Evolutionary conservation across 306 rosid genomes (phyloP).

Genomic region (Canavalia ensiformis): DNA sequence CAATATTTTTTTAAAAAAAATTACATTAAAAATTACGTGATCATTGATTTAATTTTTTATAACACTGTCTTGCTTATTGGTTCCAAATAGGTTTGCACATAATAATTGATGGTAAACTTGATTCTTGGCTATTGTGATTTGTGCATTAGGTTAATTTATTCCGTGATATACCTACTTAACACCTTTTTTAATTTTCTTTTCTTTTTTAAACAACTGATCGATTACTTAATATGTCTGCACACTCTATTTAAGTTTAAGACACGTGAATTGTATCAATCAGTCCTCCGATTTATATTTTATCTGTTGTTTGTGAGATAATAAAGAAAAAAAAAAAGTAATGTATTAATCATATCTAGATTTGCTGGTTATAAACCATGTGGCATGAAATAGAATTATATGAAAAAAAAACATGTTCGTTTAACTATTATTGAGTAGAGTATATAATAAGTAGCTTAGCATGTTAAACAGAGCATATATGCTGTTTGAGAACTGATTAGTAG

Average conservation of each 20-base stretch:
- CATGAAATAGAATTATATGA: constrained; percentile 20
- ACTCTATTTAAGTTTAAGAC: not conserved
- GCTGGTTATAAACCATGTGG: constrained; percentile 38
- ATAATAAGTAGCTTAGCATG: constrained; percentile 4
- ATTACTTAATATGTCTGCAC: not conserved
- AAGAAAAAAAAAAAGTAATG: not conserved
- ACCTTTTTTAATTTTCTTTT: not conserved
- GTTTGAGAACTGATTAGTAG: constrained; percentile 42
- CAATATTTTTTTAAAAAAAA: too few species aligned
- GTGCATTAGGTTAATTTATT: too few species aligned
- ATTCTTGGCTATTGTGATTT: too few species aligned
- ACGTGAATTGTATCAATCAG: not conserved
- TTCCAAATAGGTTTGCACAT: too few species aligned
- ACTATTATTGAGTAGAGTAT: constrained; percentile 6
- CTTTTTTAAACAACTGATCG: too few species aligned
- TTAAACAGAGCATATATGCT: constrained; percentile 43
- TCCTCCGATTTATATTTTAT: not conserved
- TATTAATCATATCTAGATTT: constrained; percentile 37
- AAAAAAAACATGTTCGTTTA: constrained; percentile 7
- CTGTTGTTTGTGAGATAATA: not conserved
- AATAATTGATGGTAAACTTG: too few species aligned
- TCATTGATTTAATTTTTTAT: too few species aligned
- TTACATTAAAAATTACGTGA: too few species aligned
- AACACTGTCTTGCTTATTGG: too few species aligned
- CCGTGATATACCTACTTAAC: not conserved